Base-by-base conservation (phyloP, 495 filamentous ascomycete species). In the Pseudotulostoma volvatum region DNA sequence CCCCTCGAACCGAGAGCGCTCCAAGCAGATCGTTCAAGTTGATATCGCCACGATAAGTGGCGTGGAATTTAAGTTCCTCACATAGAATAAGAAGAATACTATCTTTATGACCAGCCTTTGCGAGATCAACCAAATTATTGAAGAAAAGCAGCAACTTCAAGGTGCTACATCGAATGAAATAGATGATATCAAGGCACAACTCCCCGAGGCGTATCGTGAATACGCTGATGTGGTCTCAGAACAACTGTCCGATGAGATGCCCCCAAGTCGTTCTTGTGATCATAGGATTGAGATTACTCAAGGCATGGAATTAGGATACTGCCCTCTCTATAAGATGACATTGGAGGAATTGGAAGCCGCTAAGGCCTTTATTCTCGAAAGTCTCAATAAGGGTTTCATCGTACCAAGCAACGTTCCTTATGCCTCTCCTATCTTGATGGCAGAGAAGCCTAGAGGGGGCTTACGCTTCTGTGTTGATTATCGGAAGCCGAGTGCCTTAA, bases 401-500 rank as follows among this genome's bases (percentile, higher is more conserved):
- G 17, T 4, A 19, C 30, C 33, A 7, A 54, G 38, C 17, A 42
- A 33, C 11, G 34, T 53, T 1, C 43, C 39, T 0, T 49, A 31
- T 4, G 47, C 44, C 0, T 49, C 52, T 0, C 57, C 47, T 9
- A 47, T 71, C 8, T 34, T 69, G 0, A 58, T 69, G 28, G 50
- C 46, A 0, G 8, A 18, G 2, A 70, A 69, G 36, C 36, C 35
- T 1, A 46, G 51, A 16, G 53, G 56, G 3, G 43, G 42, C 0
- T 25, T 69, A 0, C 37, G 52, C 0, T 44, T 76, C 28, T 73
- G 54, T 51, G 45, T 70, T 0, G 54, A 73, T 34, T 73, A 66
- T 38, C 40, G 49, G 2, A 47, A 44, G 4, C 34, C 70, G 0
- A 74, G 73, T 40, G 34, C 18, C 0, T 36, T 69, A 0, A 71